These are phyloP conservation scores for Alnus glutinosa DNA, from an alignment of 306 rosid species.

Conservation along the genomic window DNA sequence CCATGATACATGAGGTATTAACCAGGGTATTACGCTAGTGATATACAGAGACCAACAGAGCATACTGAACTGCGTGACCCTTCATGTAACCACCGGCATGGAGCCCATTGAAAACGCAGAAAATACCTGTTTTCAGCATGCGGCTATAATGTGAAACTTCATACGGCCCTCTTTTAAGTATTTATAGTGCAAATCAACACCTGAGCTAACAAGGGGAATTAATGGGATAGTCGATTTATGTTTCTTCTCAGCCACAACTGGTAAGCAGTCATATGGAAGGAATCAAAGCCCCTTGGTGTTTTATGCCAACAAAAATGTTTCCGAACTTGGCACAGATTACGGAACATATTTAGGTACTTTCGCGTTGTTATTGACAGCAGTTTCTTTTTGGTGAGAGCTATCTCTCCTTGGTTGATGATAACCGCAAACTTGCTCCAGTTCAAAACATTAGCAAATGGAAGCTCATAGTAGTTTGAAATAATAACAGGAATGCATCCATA, in stretches of 20 bases:
- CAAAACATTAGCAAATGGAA: conserved; percentile 37
- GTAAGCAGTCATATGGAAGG: conserved; percentile 41
- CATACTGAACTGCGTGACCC: neutral
- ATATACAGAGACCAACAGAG: neutral
- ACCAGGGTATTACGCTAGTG: neutral
- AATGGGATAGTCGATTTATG: conserved; percentile 9
- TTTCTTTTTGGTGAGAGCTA: conserved; percentile 20
- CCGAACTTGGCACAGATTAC: conserved; percentile 25
- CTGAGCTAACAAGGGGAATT: conserved; percentile 1
- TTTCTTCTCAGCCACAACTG: conserved; percentile 36
- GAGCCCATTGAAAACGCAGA: neutral
- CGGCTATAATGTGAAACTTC: neutral
- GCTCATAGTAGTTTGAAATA: conserved; percentile 38
- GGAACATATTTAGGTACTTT: conserved; percentile 23
- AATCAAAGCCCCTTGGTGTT: conserved; percentile 30
- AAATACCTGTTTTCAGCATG: neutral
- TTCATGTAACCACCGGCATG: neutral
- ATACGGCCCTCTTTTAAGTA: neutral
- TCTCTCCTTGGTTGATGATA: conserved; percentile 28
- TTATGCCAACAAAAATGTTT: conserved; percentile 35
- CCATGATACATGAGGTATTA: neutral
- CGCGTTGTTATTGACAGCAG: conserved; percentile 15
- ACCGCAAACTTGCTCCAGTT: conserved; percentile 39
- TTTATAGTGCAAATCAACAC: neutral
- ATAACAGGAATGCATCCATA: conserved; percentile 40